Percentiles rank a stretch among this genome's conserved stretches.
These are phyloP conservation scores for Lolium perenne DNA, from an alignment of 176 grass and related monocot species.

Conservation along the genomic window DNA sequence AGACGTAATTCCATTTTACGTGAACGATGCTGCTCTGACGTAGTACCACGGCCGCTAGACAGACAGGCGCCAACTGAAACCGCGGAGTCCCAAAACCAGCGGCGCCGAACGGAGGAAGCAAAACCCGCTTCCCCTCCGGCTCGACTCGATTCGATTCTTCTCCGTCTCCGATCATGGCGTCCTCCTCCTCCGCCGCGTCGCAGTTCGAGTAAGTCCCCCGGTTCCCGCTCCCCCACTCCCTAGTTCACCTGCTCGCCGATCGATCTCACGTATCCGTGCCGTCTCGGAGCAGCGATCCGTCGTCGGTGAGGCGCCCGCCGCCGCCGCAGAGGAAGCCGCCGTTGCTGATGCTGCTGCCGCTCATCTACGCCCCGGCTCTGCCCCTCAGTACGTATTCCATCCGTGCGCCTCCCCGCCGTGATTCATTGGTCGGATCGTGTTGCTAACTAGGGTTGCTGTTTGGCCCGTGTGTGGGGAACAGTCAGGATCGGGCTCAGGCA, in stretches of 20 bases:
- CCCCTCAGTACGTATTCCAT: conserved; percentile 66
- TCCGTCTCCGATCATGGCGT: conserved; percentile 40
- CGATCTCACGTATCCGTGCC: conserved; percentile 21
- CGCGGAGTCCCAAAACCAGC: conserved; percentile 39
- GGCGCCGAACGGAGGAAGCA: conserved; percentile 33
- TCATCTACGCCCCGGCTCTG: conserved; percentile 79
- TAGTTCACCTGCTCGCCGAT: background rate
- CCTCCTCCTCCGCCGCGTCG: conserved; percentile 41
- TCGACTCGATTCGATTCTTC: conserved; percentile 11
- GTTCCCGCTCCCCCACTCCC: background rate
- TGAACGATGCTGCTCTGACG: background rate
- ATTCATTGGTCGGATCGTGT: background rate
- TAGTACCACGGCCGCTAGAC: background rate
- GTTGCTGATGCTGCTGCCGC: conserved; percentile 78
- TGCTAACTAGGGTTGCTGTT: conserved; percentile 28
- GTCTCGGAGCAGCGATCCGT: conserved; percentile 46
- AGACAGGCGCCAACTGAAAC: background rate
- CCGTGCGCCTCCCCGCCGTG: background rate
- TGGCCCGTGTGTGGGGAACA: conserved; percentile 30
- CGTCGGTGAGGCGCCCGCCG: conserved; percentile 49
- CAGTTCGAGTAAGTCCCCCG: conserved; percentile 59
- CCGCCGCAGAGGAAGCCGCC: conserved; percentile 60
- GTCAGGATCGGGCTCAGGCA: conserved; percentile 88
- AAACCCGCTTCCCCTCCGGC: background rate
- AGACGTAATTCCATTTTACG: background rate